A percentile compares a stretch with the other conserved stretches of the same genome.
phyloP scores from a whole-genome alignment of 352 stramenopile genomes.

The Globisporangium recalcitrans region DNA sequence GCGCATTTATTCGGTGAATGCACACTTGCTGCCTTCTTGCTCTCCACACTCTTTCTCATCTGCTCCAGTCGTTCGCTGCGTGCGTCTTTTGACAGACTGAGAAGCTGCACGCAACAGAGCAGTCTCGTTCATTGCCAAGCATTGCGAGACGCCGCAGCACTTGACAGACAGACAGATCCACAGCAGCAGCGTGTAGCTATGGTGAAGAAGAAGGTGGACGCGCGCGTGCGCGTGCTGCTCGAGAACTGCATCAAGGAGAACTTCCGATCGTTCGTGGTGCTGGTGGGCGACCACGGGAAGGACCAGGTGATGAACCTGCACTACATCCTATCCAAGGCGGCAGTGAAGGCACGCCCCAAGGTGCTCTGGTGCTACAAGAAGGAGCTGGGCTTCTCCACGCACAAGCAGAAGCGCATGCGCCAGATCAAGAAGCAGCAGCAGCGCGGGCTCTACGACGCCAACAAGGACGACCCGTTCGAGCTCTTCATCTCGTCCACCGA shows the following conservation, averaged over 20 bases:
- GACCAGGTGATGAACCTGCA: conserved; percentile 99
- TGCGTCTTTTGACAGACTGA: background rate
- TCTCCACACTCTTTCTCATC: no score
- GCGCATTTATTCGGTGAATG: no score
- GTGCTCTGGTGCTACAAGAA: conserved; percentile 99
- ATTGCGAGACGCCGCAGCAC: background rate
- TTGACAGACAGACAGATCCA: background rate
- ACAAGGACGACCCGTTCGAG: conserved; percentile 96
- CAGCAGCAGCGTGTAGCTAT: conserved; percentile 43
- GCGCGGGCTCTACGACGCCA: conserved; percentile 89
- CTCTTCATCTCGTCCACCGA: conserved; percentile 98
- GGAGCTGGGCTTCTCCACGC: conserved; percentile 98
- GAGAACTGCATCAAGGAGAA: conserved; percentile 96
- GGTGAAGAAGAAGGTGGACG: conserved; percentile 99
- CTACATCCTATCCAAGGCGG: conserved; percentile 96
- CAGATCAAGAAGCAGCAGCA: conserved; percentile 95
- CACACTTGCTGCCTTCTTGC: no score
- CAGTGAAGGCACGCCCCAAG: conserved; percentile 92
- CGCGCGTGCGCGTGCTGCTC: conserved; percentile 95
- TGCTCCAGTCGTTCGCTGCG: background rate
- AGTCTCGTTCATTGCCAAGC: background rate
- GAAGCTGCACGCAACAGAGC: background rate
- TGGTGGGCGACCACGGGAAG: conserved; percentile 99
- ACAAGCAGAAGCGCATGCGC: conserved; percentile 92
- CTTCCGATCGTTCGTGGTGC: conserved; percentile 95